Percentiles rank a stretch among this genome's conserved stretches.
These are phyloP conservation scores for Gloeostereum incarnatum DNA, from an alignment of 768 basidiomycete genomes.

Conservation along the genomic window DNA sequence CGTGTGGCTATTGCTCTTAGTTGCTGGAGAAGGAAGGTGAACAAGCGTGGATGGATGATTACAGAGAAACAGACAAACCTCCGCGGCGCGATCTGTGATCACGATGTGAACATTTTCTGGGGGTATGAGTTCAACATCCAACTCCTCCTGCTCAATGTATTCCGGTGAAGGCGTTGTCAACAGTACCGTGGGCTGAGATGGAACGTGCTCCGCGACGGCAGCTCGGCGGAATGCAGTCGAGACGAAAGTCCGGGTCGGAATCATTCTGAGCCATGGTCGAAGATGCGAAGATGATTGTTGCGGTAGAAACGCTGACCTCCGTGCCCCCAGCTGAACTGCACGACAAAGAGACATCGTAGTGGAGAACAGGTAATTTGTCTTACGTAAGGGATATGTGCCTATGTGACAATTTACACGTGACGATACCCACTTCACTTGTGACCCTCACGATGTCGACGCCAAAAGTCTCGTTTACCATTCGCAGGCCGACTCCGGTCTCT, in stretches of 20 bases:
- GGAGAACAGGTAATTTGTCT: not conserved
- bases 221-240: constrained; percentile 16
- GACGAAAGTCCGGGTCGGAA: constrained; percentile 11
- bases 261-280: not conserved
- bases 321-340: not conserved
- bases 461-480: constrained; percentile 78
- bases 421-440: not conserved
- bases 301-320: not conserved
- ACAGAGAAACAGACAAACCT: constrained; percentile 31
- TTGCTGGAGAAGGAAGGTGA: constrained; percentile 51
- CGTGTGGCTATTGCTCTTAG: constrained; percentile 58
- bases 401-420: not conserved
- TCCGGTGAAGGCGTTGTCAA: constrained; percentile 40
- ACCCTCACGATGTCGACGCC: constrained; percentile 14
- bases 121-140: constrained; percentile 52
- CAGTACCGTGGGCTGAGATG: constrained; percentile 36
- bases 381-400: not conserved
- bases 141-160: constrained; percentile 50
- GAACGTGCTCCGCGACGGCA: constrained; percentile 31
- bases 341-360: constrained; percentile 3
- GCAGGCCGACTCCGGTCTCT: constrained; percentile 66
- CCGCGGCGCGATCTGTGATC: constrained; percentile 69
- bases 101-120: constrained; percentile 42
- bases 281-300: not conserved
- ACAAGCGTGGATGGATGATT: constrained; percentile 4